A percentile compares a stretch with the other conserved stretches of the same genome.
phyloP scores from a whole-genome alignment of 23 red algal species.

The Agarophyton chilense region DNA sequence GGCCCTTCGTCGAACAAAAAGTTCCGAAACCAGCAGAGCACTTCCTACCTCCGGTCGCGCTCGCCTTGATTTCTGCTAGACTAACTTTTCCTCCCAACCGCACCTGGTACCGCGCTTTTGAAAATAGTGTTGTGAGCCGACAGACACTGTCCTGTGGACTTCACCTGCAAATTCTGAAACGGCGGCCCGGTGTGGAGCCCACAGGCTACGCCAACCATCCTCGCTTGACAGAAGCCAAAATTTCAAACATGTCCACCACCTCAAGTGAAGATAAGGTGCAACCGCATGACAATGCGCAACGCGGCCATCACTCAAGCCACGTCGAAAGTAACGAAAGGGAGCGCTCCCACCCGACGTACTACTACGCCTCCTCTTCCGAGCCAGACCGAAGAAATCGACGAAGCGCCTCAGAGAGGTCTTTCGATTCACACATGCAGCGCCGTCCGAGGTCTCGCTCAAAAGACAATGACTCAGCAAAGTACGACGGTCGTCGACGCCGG shows the following conservation, averaged over 20 bases:
- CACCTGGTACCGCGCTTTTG: no score
- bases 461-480: background rate
- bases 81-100: no score
- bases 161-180: constrained; percentile 12
- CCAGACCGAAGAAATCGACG: background rate
- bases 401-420: background rate
- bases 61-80: no score
- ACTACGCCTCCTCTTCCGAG: constrained; percentile 8
- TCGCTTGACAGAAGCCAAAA: background rate
- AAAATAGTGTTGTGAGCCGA: no score
- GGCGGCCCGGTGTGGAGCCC: background rate
- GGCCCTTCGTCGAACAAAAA: background rate
- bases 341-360: background rate
- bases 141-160: background rate
- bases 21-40: no score
- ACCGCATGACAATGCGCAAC: constrained; percentile 6
- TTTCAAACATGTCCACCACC: constrained; percentile 42
- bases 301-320: background rate
- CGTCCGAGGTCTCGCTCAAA: background rate
- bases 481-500: background rate
- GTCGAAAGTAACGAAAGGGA: background rate
- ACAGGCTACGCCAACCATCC: background rate
- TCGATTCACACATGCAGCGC: constrained; percentile 12
- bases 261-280: constrained; percentile 19
- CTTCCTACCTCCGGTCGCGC: no score